Evolutionary conservation across 768 basidiomycete genomes (phyloP).

Genomic region (Tricholoma sp.): DNA sequence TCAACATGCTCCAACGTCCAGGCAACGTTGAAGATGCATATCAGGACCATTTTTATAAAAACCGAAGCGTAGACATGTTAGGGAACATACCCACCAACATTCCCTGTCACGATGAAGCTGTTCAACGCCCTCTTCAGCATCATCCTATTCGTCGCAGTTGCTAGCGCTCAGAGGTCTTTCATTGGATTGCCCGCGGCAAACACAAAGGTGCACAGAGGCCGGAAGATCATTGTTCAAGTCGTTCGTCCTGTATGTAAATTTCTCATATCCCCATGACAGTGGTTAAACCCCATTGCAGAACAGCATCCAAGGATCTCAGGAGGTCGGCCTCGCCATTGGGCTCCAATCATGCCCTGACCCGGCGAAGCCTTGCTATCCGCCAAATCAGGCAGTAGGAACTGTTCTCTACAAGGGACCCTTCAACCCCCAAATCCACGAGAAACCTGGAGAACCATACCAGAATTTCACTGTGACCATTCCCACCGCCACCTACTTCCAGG

Average conservation of each 20-base stretch:
- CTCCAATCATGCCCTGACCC: constrained; percentile 29
- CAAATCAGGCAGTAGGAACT: constrained; percentile 26
- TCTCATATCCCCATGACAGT: not conserved
- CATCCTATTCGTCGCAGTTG: constrained; percentile 3
- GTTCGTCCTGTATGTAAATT: constrained; percentile 28
- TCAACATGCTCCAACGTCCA: not conserved
- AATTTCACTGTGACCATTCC: constrained; percentile 38
- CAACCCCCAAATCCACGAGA: constrained; percentile 26
- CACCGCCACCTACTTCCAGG: constrained; percentile 10
- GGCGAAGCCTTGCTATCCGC: constrained; percentile 14
- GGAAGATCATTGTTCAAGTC: constrained; percentile 28
- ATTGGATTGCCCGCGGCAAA: constrained; percentile 29
- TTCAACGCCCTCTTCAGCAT: constrained; percentile 2
- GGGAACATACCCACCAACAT: not conserved
- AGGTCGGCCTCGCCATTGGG: constrained; percentile 40
- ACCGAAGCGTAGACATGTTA: not conserved
- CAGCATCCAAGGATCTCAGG: constrained; percentile 32
- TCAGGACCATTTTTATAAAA: not conserved
- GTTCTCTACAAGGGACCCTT: constrained; percentile 39
- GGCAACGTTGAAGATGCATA: not conserved
- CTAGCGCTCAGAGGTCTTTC: constrained; percentile 15
- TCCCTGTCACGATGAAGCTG: not conserved
- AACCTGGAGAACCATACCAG: constrained; percentile 31
- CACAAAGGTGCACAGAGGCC: constrained; percentile 22
- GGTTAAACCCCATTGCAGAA: constrained; percentile 20